Percentiles rank a stretch among this genome's conserved stretches.
Conservation (phyloP, 2,329 filamentous ascomycete species). For the Clonostachys sp. region DNA sequence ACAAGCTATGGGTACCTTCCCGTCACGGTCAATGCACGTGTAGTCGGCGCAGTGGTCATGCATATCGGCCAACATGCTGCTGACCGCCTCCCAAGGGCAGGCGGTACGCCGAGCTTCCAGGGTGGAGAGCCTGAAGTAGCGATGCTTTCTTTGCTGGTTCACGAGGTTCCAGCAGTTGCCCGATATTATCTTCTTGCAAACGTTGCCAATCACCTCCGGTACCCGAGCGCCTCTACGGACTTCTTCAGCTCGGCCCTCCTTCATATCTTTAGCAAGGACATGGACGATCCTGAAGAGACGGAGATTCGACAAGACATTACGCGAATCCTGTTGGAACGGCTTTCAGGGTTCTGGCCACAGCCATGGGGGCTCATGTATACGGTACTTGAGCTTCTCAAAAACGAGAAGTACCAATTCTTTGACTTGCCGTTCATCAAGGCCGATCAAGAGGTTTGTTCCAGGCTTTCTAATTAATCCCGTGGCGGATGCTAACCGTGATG, state of each 20-base stretch:
- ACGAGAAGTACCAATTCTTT: slow-evolving; percentile 87
- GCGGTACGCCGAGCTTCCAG: slow-evolving; percentile 46
- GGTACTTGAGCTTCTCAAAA: slow-evolving; percentile 85
- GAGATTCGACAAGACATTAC: slow-evolving; percentile 89
- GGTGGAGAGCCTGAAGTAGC: slow-evolving; percentile 52
- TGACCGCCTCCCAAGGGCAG: slow-evolving; percentile 50
- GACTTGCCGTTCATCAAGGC: slow-evolving; percentile 88
- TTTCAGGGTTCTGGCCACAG: slow-evolving; percentile 86
- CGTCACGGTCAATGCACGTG: slow-evolving; percentile 61
- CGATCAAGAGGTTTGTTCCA: slow-evolving; percentile 69
- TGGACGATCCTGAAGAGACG: slow-evolving; percentile 67
- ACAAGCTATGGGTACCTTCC: slow-evolving; percentile 63
- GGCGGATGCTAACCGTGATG: background rate
- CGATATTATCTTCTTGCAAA: slow-evolving; percentile 81
- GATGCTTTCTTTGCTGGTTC: slow-evolving; percentile 71
- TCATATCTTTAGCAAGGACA: slow-evolving; percentile 77
- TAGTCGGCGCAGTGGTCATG: slow-evolving; percentile 80
- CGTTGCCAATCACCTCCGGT: slow-evolving; percentile 88
- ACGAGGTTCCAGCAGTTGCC: slow-evolving; percentile 69
- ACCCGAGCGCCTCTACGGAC: slow-evolving; percentile 82
- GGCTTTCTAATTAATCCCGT: background rate
- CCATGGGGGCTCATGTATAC: slow-evolving; percentile 93
- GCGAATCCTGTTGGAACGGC: slow-evolving; percentile 79
- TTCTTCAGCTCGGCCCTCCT: slow-evolving; percentile 88
- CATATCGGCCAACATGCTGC: slow-evolving; percentile 76